Conservation (phyloP, 2,329 filamentous ascomycete species). For the Trichoderma sp. region DNA sequence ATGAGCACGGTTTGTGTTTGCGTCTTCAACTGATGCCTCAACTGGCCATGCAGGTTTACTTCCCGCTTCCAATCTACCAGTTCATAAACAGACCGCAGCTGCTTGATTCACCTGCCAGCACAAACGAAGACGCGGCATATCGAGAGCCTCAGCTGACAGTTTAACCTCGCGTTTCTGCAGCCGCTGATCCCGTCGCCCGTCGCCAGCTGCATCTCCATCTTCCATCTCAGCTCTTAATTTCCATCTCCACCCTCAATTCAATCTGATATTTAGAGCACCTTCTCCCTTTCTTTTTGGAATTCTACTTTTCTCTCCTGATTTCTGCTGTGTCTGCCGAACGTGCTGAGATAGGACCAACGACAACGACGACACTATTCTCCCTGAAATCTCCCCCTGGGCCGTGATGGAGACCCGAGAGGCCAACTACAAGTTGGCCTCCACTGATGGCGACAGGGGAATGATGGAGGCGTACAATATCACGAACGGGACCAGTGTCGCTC, state of each 20-base stretch:
- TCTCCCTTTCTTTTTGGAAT: neutral
- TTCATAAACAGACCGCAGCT: neutral
- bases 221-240: neutral
- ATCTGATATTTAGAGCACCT: neutral
- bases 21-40: neutral
- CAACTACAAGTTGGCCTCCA: neutral
- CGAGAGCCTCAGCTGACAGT: neutral
- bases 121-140: neutral
- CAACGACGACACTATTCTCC: neutral
- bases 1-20: neutral
- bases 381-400: neutral
- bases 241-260: neutral
- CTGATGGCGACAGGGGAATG: neutral
- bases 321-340: neutral
- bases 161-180: neutral
- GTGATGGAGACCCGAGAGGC: neutral
- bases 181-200: neutral
- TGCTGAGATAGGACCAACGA: neutral
- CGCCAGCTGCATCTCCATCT: neutral
- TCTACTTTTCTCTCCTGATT: neutral
- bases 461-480: neutral
- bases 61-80: neutral
- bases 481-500: neutral
- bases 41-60: neutral
- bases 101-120: neutral